Evolutionary conservation across 495 filamentous ascomycete genomes (phyloP), one percentile per base, ranked within the genome.

Genomic region (Aspergillus incahuasiensis): DNA sequence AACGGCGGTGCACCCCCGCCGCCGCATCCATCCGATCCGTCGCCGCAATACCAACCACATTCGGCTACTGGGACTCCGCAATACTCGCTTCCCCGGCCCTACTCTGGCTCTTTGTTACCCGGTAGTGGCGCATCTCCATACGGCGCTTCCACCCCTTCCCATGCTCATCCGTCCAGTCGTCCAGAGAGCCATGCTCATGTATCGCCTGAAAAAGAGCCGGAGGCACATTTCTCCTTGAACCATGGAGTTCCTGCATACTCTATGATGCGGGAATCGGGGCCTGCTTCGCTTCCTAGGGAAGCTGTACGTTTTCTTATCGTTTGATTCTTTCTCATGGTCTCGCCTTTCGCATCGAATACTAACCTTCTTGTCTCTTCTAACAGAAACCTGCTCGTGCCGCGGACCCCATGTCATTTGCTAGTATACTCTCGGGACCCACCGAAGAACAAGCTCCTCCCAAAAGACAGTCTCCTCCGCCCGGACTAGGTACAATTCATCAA

Each of bases 321-420:
- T n/a, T n/a, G n/a, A n/a, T n/a, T n/a, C n/a, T n/a, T n/a, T n/a
- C n/a, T n/a, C n/a, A n/a, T n/a, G n/a, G n/a, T n/a, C n/a, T n/a
- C n/a, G n/a, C n/a, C n/a, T n/a, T n/a, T n/a, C n/a, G n/a, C n/a
- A n/a, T n/a, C n/a, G n/a, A 13, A 32, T 47, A 13, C 22, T 53
- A 28, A 47, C 47, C 2, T 4, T 38, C 35, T 39, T 43, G n/a
- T 48, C 30, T 51, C 38, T 39, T n/a, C 39, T 52, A 58, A 55
- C 57, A 88, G 79, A 87, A 81, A 48, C 77, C 83, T 30, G 77
- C 83, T 51, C 82, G 87, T 58, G 81, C 86, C 48, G 82, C 85
- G 18, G 86, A 92, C 70, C 87, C 91, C 13, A 96, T 96, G 91
- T 90, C 89, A 3, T 90, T 96, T 60, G 90, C 89, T 30, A 94